Conservation (phyloP, 192 early-diverging fungal species). For the Dispira simplex region DNA sequence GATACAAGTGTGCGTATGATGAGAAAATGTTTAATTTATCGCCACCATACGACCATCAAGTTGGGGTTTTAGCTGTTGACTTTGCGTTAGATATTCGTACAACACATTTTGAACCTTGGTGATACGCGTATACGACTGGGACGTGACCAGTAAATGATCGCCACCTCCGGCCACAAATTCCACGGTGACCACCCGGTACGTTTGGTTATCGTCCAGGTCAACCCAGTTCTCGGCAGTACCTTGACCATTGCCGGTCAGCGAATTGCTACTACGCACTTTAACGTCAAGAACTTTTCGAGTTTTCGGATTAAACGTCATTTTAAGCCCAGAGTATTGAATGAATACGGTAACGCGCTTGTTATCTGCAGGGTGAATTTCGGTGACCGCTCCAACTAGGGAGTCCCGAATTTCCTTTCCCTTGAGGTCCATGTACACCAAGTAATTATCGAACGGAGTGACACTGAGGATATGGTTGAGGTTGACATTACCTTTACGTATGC, state of each 20-base stretch:
- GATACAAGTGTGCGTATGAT: too few species aligned
- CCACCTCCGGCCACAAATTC: slow-evolving; percentile 49
- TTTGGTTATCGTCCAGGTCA: slow-evolving; percentile 20
- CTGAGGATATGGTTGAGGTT: slow-evolving; percentile 37
- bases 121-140: slow-evolving; percentile 13
- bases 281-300: slow-evolving; percentile 12
- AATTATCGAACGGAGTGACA: slow-evolving; percentile 49
- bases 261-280: background rate
- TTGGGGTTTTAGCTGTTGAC: slow-evolving; percentile 12
- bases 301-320: slow-evolving; percentile 21
- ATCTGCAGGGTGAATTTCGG: slow-evolving; percentile 16
- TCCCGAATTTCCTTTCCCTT: slow-evolving; percentile 33
- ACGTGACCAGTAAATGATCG: slow-evolving; percentile 32
- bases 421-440: slow-evolving; percentile 26
- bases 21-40: background rate
- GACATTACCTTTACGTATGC: slow-evolving; percentile 33
- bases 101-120: slow-evolving; percentile 16
- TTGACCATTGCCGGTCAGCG: slow-evolving; percentile 11
- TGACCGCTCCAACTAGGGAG: slow-evolving; percentile 29
- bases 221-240: slow-evolving; percentile 18
- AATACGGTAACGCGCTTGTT: slow-evolving; percentile 29
- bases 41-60: slow-evolving; percentile 13
- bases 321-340: slow-evolving; percentile 44
- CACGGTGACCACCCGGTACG: slow-evolving; percentile 32
- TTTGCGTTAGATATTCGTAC: slow-evolving; percentile 22